phyloP scores from a whole-genome alignment of 768 basidiomycete species.

The Amanita inopinata region DNA sequence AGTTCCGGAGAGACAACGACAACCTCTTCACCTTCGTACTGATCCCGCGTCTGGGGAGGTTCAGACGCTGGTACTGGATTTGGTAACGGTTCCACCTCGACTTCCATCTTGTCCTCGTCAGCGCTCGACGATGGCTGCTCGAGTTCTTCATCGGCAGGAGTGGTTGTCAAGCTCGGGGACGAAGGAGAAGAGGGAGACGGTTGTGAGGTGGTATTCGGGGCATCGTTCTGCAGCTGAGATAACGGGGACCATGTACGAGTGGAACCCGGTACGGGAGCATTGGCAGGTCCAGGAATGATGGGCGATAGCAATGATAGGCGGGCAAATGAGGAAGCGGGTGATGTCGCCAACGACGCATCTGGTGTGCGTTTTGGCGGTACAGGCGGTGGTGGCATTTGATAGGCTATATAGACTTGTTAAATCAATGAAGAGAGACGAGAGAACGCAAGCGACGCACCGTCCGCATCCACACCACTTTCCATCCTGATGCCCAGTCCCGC shows the following conservation, averaged over 20 bases:
- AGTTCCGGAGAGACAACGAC: no score
- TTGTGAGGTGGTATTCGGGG: neutral
- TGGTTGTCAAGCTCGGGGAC: neutral
- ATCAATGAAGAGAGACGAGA: neutral
- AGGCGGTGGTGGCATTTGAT: conserved; percentile 36
- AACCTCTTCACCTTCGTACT: no score
- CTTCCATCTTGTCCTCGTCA: no score
- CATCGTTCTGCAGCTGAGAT: neutral
- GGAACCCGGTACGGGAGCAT: neutral
- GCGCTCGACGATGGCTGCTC: no score
- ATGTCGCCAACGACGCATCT: conserved; percentile 14
- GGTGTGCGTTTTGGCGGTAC: neutral
- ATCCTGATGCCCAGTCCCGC: conserved; percentile 3
- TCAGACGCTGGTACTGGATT: no score
- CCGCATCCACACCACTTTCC: conserved; percentile 6
- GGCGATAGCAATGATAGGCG: conserved; percentile 36
- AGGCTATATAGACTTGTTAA: neutral
- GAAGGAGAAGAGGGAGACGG: neutral
- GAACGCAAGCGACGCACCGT: conserved; percentile 5
- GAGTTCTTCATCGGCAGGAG: no score
- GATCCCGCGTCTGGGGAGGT: no score
- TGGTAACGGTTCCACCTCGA: no score
- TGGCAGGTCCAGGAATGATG: conserved; percentile 17
- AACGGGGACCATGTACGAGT: neutral
- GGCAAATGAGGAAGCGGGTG: conserved; percentile 41